A percentile compares a stretch with the other conserved stretches of the same genome.
Evolutionary conservation across 495 filamentous ascomycete species (phyloP).

Genomic region (Lophium mytilinum): DNA sequence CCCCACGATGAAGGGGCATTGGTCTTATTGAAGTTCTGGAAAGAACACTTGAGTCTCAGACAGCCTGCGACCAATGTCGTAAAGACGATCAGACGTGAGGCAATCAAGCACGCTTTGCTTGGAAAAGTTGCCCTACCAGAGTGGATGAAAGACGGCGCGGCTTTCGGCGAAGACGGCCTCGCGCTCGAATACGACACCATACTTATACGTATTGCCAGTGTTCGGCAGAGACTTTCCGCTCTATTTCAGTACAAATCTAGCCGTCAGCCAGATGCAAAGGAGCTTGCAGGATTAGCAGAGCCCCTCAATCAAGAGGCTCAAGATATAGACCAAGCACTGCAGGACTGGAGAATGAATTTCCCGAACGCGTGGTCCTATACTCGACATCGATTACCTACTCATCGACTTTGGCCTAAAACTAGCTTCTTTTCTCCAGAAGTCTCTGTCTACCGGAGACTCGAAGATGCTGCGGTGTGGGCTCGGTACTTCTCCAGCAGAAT

Average conservation of each 20-base stretch:
- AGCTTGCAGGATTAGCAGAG: neutral
- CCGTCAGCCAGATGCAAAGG: too few species aligned
- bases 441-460: slow-evolving; percentile 18
- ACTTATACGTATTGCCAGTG: neutral
- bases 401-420: neutral
- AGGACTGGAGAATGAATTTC: slow-evolving; percentile 11
- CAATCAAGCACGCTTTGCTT: neutral
- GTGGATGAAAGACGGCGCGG: neutral
- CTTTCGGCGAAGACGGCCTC: neutral
- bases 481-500: slow-evolving; percentile 20
- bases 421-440: slow-evolving; percentile 1
- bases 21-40: neutral
- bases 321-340: slow-evolving; percentile 15
- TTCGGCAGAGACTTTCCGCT: neutral
- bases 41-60: neutral
- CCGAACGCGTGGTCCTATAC: slow-evolving; percentile 8
- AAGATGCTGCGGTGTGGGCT: slow-evolving; percentile 19
- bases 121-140: neutral
- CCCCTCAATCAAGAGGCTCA: slow-evolving; percentile 12
- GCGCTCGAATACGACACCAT: neutral
- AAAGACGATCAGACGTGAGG: neutral
- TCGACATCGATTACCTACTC: neutral
- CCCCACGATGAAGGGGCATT: neutral
- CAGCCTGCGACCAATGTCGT: neutral
- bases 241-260: too few species aligned